Percentiles rank a stretch among this genome's conserved stretches.
Evolutionary conservation across 257 asterid species (phyloP).

Genomic region (Scutellaria minor): DNA sequence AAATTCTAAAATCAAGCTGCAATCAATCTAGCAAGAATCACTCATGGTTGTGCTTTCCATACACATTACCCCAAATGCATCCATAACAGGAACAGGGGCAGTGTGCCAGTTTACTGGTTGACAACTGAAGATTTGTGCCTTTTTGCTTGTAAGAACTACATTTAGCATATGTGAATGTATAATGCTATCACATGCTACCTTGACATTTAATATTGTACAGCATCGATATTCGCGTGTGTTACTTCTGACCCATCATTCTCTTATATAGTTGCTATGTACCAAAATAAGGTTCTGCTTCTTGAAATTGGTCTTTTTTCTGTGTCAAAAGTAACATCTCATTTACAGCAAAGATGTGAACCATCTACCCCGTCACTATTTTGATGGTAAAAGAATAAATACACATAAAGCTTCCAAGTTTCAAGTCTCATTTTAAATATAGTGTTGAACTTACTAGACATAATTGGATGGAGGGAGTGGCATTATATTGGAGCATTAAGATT

Average conservation of each 20-base stretch:
- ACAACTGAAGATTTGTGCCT: background rate
- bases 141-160: constrained; percentile 20
- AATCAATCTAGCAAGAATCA: no score
- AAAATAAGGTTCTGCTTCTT: constrained; percentile 13
- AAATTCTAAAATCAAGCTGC: no score
- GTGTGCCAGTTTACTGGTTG: background rate
- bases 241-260: background rate
- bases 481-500: background rate
- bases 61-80: no score
- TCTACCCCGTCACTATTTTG: background rate
- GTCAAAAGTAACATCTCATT: constrained; percentile 8
- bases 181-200: constrained; percentile 17
- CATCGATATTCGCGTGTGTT: constrained; percentile 6
- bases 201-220: constrained; percentile 9
- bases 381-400: background rate
- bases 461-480: constrained; percentile 4
- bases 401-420: constrained; percentile 2
- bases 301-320: background rate
- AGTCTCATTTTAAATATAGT: background rate
- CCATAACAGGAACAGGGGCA: background rate
- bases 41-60: no score
- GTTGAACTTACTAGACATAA: constrained; percentile 10
- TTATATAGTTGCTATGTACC: background rate
- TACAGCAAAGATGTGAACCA: background rate
- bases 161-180: background rate